Evolutionary conservation across 2,329 filamentous ascomycete genomes (phyloP).

Genomic region (Dryadomyces quercivorus): DNA sequence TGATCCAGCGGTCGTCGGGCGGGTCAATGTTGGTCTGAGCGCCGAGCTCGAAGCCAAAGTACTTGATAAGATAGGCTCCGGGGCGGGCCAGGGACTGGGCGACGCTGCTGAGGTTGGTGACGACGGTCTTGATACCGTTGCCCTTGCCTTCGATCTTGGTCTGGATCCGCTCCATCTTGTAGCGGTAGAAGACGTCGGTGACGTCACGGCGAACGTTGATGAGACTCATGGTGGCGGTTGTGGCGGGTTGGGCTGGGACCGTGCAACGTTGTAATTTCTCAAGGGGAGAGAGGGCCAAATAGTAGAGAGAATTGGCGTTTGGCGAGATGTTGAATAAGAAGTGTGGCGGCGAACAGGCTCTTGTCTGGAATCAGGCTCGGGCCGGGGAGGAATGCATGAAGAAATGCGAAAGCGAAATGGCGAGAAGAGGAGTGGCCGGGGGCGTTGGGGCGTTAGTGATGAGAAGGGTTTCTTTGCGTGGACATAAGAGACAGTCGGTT

Average conservation of each 20-base stretch:
- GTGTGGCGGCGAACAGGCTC: background rate
- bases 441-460: conserved; percentile 45
- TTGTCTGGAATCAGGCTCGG: background rate
- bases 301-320: background rate
- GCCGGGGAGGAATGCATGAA: conserved; percentile 2
- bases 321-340: background rate
- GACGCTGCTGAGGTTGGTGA: conserved; percentile 93
- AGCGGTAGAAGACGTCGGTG: conserved; percentile 97
- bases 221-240: conserved; percentile 72
- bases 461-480: conserved; percentile 37
- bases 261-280: background rate
- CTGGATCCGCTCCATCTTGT: conserved; percentile 99
- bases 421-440: conserved; percentile 17
- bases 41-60: conserved; percentile 97
- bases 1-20: conserved; percentile 98
- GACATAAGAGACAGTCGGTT: conserved; percentile 44
- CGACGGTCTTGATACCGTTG: conserved; percentile 97
- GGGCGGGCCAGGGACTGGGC: conserved; percentile 85
- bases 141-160: conserved; percentile 99
- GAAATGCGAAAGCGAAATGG: background rate
- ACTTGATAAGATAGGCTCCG: conserved; percentile 95
- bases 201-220: conserved; percentile 98
- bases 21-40: conserved; percentile 98
- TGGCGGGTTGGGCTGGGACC: background rate
- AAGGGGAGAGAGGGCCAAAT: background rate